Conservation (phyloP, 2,329 filamentous ascomycete genomes). For the Ciborinia camelliae region DNA sequence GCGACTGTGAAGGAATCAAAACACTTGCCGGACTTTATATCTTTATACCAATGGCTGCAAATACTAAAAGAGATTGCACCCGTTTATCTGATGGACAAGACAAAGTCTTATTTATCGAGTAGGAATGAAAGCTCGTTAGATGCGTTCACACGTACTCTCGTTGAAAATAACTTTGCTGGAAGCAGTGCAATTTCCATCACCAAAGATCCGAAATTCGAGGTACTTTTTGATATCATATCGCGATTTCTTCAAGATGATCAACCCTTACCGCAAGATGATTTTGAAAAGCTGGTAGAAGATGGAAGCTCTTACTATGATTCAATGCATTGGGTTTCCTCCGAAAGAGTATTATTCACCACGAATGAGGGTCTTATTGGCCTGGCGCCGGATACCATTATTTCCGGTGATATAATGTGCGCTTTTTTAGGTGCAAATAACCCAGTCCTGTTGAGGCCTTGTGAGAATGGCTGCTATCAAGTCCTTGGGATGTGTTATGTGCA, state of each 20-base stretch:
- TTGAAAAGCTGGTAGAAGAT: neutral
- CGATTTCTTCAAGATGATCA: neutral
- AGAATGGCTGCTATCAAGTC: neutral
- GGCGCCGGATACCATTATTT: neutral
- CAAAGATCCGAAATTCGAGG: neutral
- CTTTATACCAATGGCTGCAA: neutral
- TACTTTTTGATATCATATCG: neutral
- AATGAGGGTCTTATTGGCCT: neutral
- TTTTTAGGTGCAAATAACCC: neutral
- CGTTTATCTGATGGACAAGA: neutral
- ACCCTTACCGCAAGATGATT: too few relatives aligned
- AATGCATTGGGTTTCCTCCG: fast-evolving
- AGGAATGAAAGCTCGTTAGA: neutral
- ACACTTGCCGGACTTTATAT: neutral
- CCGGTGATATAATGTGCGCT: neutral
- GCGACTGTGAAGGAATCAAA: neutral
- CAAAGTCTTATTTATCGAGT: neutral
- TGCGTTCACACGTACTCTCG: neutral
- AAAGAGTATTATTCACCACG: neutral
- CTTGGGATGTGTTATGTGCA: neutral
- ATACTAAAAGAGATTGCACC: neutral
- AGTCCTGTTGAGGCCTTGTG: neutral
- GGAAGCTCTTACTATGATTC: too few relatives aligned
- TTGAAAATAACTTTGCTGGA: neutral
- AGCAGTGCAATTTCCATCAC: neutral